Evolutionary conservation across 108 stramenopile species (phyloP), one percentile per base, ranked within the genome.

Genomic region (Cyclotella atomus): DNA sequence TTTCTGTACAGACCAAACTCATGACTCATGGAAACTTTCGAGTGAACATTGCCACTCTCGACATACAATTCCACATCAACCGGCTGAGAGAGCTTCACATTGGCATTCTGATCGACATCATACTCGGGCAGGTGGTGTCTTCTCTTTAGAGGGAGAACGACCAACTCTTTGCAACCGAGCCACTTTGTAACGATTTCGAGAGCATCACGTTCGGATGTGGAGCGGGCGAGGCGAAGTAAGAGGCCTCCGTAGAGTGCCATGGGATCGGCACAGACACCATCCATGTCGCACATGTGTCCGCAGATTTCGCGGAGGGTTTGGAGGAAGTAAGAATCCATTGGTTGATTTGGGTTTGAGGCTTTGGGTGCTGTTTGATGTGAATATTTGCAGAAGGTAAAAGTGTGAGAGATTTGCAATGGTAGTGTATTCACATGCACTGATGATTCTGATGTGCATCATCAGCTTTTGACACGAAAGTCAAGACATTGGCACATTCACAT

Each of bases 61-160:
- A 84, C 84, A 72, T 84, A 93, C 25, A 93, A 23, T 32, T 90
- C 85, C 63, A 93, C 62, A 30, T 85, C 74, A 12, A 85, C 73
- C 0, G 87, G 83, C 14, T 50, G 44, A 20, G 70, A 35, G 12
- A 43, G n/a, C 25, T 64, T 55, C 15, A 69, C 27, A 36, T 19
- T 50, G n/a, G 76, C 47, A 33, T 61, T 41, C 55, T 46, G 50
- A 38, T 53, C 52, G 8, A 27, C 15, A 20, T 67, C 32, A 23
- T 16, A 61, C 29, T 15, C 46, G 32, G 21, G 25, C 14, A 30
- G 15, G 50, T 82, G 81, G 54, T 82, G 81, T 19, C 81, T 24
- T 8, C 81, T 60, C 65, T 65, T 70, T 41, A 82, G 36, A 24
- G 81, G 81, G 12, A 82, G 32, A 0, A 82, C 45, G n/a, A 82